Percentiles rank a stretch among this genome's conserved stretches.
These are phyloP conservation scores for Candida methanosorbosa DNA, from an alignment of 805 yeast genomes.

Conservation along the genomic window DNA sequence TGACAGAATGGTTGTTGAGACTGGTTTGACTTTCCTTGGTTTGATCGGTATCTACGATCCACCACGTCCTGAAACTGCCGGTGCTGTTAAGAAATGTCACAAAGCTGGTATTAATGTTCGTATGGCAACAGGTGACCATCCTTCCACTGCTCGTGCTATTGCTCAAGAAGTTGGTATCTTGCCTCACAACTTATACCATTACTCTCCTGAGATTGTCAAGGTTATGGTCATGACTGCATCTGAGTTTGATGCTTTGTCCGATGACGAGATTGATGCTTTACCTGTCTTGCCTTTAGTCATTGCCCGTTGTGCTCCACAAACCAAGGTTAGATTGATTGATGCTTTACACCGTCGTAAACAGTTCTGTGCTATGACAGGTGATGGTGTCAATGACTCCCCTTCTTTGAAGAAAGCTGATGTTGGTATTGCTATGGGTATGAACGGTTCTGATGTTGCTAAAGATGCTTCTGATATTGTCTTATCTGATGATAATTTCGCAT, in stretches of 20 bases:
- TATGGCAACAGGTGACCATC: constrained; percentile 48
- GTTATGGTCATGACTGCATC: constrained; percentile 27
- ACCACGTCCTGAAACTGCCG: constrained; percentile 27
- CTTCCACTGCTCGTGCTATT: constrained; percentile 70
- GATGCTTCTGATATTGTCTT: constrained; percentile 25
- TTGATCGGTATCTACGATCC: constrained; percentile 36
- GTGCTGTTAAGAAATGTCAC: constrained; percentile 24
- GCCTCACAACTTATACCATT: background rate
- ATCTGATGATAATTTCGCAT: background rate
- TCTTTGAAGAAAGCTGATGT: constrained; percentile 55
- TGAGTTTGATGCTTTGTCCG: constrained; percentile 23
- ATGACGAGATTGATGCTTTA: constrained; percentile 44
- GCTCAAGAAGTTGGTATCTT: constrained; percentile 89
- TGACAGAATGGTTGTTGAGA: constrained; percentile 40
- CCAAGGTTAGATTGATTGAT: constrained; percentile 38
- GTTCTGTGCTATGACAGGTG: constrained; percentile 58
- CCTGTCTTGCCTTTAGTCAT: constrained; percentile 61
- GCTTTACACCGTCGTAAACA: constrained; percentile 41
- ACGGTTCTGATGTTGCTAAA: constrained; percentile 55
- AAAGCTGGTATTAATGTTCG: constrained; percentile 32
- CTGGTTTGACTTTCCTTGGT: constrained; percentile 25
- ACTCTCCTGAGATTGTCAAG: constrained; percentile 8
- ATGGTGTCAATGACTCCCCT: constrained; percentile 60
- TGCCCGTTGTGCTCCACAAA: constrained; percentile 48
- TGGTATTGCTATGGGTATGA: constrained; percentile 63